phyloP scores from a whole-genome alignment of 2,329 filamentous ascomycete genomes.

The Botryotinia narcissicola region DNA sequence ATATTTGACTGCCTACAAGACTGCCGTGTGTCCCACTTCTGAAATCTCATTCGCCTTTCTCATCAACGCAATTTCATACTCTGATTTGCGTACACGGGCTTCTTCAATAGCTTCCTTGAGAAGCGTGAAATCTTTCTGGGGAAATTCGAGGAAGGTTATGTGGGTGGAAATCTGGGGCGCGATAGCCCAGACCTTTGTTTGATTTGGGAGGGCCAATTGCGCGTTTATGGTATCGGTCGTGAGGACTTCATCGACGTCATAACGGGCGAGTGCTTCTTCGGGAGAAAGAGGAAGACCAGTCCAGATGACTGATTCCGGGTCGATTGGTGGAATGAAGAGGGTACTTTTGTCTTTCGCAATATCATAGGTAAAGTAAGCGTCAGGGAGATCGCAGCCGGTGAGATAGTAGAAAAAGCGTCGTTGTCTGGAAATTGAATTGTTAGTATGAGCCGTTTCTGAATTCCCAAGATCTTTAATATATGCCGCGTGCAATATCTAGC shows the following conservation, averaged over 20 bases:
- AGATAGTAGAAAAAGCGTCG: slow-evolving; percentile 94
- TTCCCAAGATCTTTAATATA: neutral
- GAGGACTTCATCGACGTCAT: slow-evolving; percentile 77
- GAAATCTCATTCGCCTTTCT: slow-evolving; percentile 70
- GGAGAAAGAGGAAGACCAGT: slow-evolving; percentile 78
- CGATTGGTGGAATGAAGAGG: slow-evolving; percentile 86
- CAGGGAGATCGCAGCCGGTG: slow-evolving; percentile 76
- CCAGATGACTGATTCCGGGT: slow-evolving; percentile 91
- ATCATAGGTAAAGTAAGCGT: slow-evolving; percentile 80
- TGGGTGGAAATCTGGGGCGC: slow-evolving; percentile 70
- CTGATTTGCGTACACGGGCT: slow-evolving; percentile 68
- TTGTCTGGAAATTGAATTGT: slow-evolving; percentile 54
- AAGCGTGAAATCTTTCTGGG: slow-evolving; percentile 55
- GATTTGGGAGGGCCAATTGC: slow-evolving; percentile 47
- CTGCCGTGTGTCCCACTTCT: slow-evolving; percentile 61
- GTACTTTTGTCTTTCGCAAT: slow-evolving; percentile 70
- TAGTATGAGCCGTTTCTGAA: neutral
- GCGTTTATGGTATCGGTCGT: slow-evolving; percentile 72
- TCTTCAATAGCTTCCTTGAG: slow-evolving; percentile 65
- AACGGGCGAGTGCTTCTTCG: slow-evolving; percentile 71
- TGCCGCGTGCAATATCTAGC: neutral
- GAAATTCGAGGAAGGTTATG: slow-evolving; percentile 69
- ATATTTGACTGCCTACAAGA: slow-evolving; percentile 58
- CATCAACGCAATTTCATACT: slow-evolving; percentile 71
- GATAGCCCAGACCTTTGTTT: slow-evolving; percentile 66